Base-by-base conservation (phyloP, 768 basidiomycete species). In the button mushroom (Agaricus bisporus) region DNA sequence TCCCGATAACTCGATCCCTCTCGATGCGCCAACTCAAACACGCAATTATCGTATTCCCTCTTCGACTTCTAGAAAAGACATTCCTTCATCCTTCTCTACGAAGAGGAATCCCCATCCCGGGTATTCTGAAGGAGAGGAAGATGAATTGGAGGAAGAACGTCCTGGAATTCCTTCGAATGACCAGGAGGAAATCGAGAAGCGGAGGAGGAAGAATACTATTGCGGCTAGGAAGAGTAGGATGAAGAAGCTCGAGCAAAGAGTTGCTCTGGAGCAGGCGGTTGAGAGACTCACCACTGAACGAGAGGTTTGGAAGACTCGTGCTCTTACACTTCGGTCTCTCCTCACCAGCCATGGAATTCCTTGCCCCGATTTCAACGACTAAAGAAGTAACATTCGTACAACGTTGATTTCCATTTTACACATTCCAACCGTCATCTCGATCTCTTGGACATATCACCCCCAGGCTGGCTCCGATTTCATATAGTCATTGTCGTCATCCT, bases 191-290 rank as follows among this genome's bases (percentile, higher is more conserved):
- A 88, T 88, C 58, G 85, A 83, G 60, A 78, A 77, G 41, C 93
- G 92, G 73, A 81, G 92, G 28, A 77, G 84, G 8, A 83, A 85
- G 69, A 95, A 95, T 60, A 93, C 92, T 2, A 68, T 92, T 4
- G 91, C 92, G 0, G 93, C 93, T 5, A 80, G 92, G 2, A 79
- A 86, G 28, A 86, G 83, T 63, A 78, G 92, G 17, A 80, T 79
- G 72, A 78, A 88, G 54, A 92, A 90, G 73, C 66, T 83, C 38
- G 77, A 81, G 63, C 81, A 91, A 58, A 77, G 85, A 59, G 74
- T 79, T 50, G 75, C 79, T 52, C 71, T 94, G 46, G 84, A 91
- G 70, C 72, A 79, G 18, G 70, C 61, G 6, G 68, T 83, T 45
- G 77, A 80, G 54, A 70, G 61, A 28, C 69, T 83, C 61, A 78